Percentiles rank a stretch among this genome's conserved stretches.
These are phyloP conservation scores for Trichoderma sp. DNA, from an alignment of 2,329 filamentous ascomycete species.

Conservation along the genomic window DNA sequence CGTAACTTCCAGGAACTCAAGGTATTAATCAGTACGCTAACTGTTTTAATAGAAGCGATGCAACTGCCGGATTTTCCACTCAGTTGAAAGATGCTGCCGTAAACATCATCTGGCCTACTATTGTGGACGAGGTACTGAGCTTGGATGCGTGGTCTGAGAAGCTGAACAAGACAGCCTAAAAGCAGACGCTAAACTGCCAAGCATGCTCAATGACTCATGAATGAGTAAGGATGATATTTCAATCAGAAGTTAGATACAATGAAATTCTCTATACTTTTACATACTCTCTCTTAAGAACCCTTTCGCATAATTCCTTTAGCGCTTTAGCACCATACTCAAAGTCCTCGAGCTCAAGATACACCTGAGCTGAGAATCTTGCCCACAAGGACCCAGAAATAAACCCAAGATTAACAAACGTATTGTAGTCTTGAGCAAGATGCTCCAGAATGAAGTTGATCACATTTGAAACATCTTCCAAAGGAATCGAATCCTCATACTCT, in stretches of 20 bases:
- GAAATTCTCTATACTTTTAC: neutral
- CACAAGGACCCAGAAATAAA: constrained; percentile 5
- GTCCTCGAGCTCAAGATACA: constrained; percentile 5
- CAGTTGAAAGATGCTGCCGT: constrained; percentile 13
- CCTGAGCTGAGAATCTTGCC: constrained; percentile 7
- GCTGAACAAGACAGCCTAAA: neutral
- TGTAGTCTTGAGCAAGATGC: neutral
- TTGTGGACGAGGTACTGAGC: constrained; percentile 10
- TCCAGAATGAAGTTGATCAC: neutral
- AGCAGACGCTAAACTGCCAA: neutral
- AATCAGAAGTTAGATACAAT: neutral
- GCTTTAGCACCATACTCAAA: constrained; percentile 3
- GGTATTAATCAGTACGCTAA: neutral
- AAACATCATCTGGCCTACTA: constrained; percentile 18
- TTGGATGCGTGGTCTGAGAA: neutral
- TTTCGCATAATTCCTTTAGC: neutral
- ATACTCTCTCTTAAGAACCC: neutral
- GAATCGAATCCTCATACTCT: neutral
- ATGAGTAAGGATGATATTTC: neutral
- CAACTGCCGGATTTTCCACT: constrained; percentile 16
- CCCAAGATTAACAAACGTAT: neutral
- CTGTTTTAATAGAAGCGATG: neutral
- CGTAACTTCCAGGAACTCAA: too few species aligned
- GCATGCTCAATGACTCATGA: neutral
- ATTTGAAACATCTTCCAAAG: neutral